Evolutionary conservation across 73 alveolate species (phyloP).

Genomic region (Paramecium sonneborni): DNA sequence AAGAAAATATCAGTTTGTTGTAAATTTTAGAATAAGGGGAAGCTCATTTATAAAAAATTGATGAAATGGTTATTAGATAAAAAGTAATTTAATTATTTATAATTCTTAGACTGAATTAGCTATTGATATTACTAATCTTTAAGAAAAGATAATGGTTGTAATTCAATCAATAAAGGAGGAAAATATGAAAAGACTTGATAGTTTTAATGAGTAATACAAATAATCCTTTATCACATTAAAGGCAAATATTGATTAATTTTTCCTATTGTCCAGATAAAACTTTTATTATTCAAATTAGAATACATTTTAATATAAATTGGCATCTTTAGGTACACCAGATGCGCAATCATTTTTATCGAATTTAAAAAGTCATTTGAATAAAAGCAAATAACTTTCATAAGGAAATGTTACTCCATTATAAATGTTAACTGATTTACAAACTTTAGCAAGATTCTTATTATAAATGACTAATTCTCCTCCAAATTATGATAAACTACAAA

Average conservation of each 20-base stretch:
- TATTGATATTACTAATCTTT: constrained; percentile 21
- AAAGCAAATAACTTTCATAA: not conserved
- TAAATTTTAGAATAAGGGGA: constrained; percentile 33
- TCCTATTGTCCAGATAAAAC: constrained; percentile 29
- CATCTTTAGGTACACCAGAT: constrained; percentile 9
- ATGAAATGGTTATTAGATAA: constrained; percentile 26
- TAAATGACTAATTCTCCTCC: constrained; percentile 58
- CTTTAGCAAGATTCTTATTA: constrained; percentile 7
- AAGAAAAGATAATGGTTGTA: constrained; percentile 35
- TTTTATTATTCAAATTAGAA: constrained; percentile 50
- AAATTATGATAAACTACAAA: constrained; percentile 18
- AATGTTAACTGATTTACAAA: constrained; percentile 48
- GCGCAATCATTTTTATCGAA: not conserved
- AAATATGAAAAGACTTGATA: constrained; percentile 43
- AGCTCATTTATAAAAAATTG: not conserved
- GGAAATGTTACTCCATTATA: constrained; percentile 50
- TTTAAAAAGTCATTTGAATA: constrained; percentile 7
- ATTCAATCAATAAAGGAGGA: constrained; percentile 28
- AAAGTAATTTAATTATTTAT: not conserved
- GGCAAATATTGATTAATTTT: constrained; percentile 21
- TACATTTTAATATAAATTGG: not conserved
- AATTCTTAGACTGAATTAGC: constrained; percentile 48
- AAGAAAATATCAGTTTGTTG: constrained; percentile 21
- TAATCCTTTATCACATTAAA: constrained; percentile 34
- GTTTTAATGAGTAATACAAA: not conserved